Conservation (phyloP, 2,329 filamentous ascomycete species). For the Pseudogymnoascus sp. region DNA sequence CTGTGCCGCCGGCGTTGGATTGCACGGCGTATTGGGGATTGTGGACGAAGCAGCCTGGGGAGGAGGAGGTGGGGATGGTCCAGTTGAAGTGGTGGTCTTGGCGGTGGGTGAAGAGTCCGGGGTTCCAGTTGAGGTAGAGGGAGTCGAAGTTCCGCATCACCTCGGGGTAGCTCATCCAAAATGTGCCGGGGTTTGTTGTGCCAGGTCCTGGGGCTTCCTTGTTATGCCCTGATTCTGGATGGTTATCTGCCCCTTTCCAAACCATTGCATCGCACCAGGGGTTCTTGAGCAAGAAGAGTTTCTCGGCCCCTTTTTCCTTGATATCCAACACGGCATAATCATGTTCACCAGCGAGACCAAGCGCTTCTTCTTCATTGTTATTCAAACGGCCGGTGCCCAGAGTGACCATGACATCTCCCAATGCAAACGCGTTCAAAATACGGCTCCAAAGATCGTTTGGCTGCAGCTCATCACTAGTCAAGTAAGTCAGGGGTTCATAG, state of each 20-base stretch:
- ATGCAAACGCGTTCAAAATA: slow-evolving; percentile 64
- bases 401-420: slow-evolving; percentile 77
- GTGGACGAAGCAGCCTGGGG: slow-evolving; percentile 49
- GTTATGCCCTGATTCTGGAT: slow-evolving; percentile 16
- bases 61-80: slow-evolving; percentile 46
- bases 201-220: slow-evolving; percentile 19
- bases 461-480: slow-evolving; percentile 63
- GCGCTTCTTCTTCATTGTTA: slow-evolving; percentile 63
- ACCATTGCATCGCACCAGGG: slow-evolving; percentile 82
- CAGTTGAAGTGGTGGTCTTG: slow-evolving; percentile 89
- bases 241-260: slow-evolving; percentile 47
- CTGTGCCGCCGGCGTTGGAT: slow-evolving; percentile 47
- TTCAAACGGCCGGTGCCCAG: slow-evolving; percentile 82
- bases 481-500: slow-evolving; percentile 10
- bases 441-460: slow-evolving; percentile 69
- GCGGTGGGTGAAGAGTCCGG: slow-evolving; percentile 67
- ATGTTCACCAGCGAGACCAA: slow-evolving; percentile 82
- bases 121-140: slow-evolving; percentile 96
- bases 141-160: slow-evolving; percentile 90
- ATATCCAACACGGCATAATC: slow-evolving; percentile 89
- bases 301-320: slow-evolving; percentile 52
- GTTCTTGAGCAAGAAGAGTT: slow-evolving; percentile 80
- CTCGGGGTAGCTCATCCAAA: slow-evolving; percentile 88
- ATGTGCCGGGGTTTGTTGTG: slow-evolving; percentile 58
- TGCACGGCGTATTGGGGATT: slow-evolving; percentile 67